Base-by-base conservation (phyloP, 2,329 filamentous ascomycete species). In the Thermothelomyces thermophilus region DNA sequence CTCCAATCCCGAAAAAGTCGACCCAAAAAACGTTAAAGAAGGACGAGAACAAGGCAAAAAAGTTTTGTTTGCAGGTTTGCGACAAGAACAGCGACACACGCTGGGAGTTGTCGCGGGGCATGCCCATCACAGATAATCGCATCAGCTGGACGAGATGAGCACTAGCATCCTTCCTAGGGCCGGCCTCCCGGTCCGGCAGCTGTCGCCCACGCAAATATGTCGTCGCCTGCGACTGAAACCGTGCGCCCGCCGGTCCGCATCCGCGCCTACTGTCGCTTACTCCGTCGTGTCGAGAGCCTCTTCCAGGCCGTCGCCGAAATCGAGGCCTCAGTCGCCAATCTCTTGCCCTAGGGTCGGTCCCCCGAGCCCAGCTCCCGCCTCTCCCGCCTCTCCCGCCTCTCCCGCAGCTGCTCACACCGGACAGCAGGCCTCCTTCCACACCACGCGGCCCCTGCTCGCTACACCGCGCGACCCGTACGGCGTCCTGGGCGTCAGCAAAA, bases 401-500 rank as follows among this genome's bases (percentile, higher is more conserved):
- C 7, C 20, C 16, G 5, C 31, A 31, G n/a, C 17, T 16, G 28
- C 53, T 56, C 19, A 53, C 46, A 35, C 5, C 6, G 22, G 24
- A 40, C 43, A 46, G 36, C 42, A 53, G 28, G 51, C 22, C 42
- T 42, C 20, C 28, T 87, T 84, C 66, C 83, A 84, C 64, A 79
- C 81, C 20, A 84, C 83, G 39, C 63, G 68, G 39, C 68, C 68
- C 39, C 60, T 66, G 5, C 64, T 73, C 19, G 75, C 75, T 5
- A 70, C 80, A 24, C 69, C 64, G 33, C 80, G 87, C 66, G 87
- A 98, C 62, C 93, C 93, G 1, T 98, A 98, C 69, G 80, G 82
- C 57, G 79, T 87, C 3, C 82, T 98, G 24, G 93, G 93, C 13
- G 88, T 98, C 26, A 75, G 75, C 62, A 95, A 91, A 67, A 77